Evolutionary conservation across 495 filamentous ascomycete genomes (phyloP), one percentile per base, ranked within the genome.

Genomic region (Pyrenula massariospora): DNA sequence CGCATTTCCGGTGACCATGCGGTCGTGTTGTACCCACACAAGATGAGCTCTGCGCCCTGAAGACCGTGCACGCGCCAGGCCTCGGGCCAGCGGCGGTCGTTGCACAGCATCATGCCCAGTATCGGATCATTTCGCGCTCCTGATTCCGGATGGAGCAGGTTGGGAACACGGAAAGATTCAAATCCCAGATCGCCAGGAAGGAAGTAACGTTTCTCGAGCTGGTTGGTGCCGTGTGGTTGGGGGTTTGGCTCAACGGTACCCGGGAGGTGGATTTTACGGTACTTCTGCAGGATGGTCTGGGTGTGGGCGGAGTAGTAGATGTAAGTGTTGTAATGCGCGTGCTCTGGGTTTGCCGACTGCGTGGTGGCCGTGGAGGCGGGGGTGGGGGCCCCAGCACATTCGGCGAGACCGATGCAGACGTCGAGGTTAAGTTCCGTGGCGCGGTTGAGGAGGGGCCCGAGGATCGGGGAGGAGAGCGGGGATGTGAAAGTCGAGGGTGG

Each of bases 201-300:
- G 57, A 78, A 78, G 63, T 76, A 77, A 23, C 73, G 63, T 60
- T 78, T 78, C 60, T 78, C 75, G 15, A 77, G 67, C 65, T 78
- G 73, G 54, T 77, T 73, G 53, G 71, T 63, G 25, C 71, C 73
- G 12, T 68, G 65, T 0, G 71, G 69, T 31, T 74, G 66, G 12
- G 68, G 65, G 21, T 72, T 71, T 1, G 75, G 75, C 60, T 78
- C 75, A 22, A 64, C 63, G 20, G 69, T 70, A 2, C 74, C 75
- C 1, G 75, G 74, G 0, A 78, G 65, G 60, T 78, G 75, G 24
- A 78, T 65, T 61, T 78, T 78, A 55, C 75, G 68, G 60, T 78
- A 78, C 57, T 74, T 76, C 51, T 64, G 61, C 12, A 78, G 61
- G 21, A 78, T 63, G 22, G 62, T 62, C 24, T 64, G 65, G 24